Percentiles rank a stretch among this genome's conserved stretches.
phyloP scores from a whole-genome alignment of 495 filamentous ascomycete genomes.

The Tuber borchii region DNA sequence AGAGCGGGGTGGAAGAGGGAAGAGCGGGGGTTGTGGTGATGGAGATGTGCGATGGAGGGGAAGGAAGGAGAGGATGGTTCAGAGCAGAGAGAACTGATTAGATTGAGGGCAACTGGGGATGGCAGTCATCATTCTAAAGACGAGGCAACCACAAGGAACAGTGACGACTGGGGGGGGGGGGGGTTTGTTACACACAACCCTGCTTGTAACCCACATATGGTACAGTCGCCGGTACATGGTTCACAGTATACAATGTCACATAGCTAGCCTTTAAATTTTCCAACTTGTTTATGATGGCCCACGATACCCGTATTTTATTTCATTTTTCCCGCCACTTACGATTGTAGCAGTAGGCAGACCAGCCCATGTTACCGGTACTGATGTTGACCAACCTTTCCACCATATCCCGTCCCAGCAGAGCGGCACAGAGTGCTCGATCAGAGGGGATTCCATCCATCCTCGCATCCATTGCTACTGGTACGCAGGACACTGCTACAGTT shows the following conservation, averaged over 20 bases:
- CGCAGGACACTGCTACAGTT: neutral
- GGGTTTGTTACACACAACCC: constrained; percentile 5
- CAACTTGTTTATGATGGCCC: neutral
- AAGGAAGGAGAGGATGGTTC: constrained; percentile 21
- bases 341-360: neutral
- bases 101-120: neutral
- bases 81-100: constrained; percentile 13
- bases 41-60: constrained; percentile 34
- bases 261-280: neutral
- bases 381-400: neutral
- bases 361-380: neutral
- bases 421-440: neutral
- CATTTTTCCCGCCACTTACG: neutral
- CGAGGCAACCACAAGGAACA: neutral
- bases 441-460: neutral
- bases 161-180: neutral
- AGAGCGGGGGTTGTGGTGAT: constrained; percentile 37
- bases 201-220: neutral
- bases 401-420: neutral
- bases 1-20: constrained; percentile 19
- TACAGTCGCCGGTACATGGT: neutral
- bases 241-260: neutral
- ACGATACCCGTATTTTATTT: neutral
- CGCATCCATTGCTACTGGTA: neutral
- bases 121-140: constrained; percentile 2